Conservation (phyloP, 202 grass and related monocot genomes). For the Zoysia matrella region DNA sequence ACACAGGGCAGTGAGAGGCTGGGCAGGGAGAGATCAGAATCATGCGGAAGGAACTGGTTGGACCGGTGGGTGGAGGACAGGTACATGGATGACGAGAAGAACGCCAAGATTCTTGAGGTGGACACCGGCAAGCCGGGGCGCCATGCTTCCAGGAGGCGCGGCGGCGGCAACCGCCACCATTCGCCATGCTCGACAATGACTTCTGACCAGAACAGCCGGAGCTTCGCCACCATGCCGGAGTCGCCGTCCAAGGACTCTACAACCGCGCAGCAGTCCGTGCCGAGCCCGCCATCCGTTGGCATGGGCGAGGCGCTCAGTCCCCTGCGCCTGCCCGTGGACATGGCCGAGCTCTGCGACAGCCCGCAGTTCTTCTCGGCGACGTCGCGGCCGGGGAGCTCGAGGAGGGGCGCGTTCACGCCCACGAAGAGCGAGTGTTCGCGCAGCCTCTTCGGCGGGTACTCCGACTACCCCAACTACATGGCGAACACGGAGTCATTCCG, state of each 20-base stretch:
- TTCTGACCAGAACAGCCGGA: constrained; percentile 72
- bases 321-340: constrained; percentile 37
- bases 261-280: constrained; percentile 57
- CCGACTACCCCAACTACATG: constrained; percentile 93
- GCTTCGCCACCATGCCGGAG: constrained; percentile 68
- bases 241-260: constrained; percentile 86
- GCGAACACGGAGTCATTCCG: constrained; percentile 90
- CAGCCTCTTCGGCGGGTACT: constrained; percentile 68
- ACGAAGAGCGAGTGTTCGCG: constrained; percentile 73
- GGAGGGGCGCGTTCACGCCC: constrained; percentile 68
- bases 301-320: constrained; percentile 55
- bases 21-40: constrained; percentile 65
- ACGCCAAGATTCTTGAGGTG: constrained; percentile 87
- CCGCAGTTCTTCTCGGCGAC: constrained; percentile 84
- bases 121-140: constrained; percentile 85
- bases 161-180: constrained; percentile 33
- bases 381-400: constrained; percentile 70
- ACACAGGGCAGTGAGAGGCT: constrained; percentile 50
- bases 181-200: constrained; percentile 72
- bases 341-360: constrained; percentile 65
- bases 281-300: constrained; percentile 67
- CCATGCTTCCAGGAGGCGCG: constrained; percentile 47
- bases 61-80: constrained; percentile 92
- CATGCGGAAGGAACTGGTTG: constrained; percentile 84
- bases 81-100: constrained; percentile 82